phyloP scores from a whole-genome alignment of 805 yeast species.

The Wickerhamiella spandovensis region DNA sequence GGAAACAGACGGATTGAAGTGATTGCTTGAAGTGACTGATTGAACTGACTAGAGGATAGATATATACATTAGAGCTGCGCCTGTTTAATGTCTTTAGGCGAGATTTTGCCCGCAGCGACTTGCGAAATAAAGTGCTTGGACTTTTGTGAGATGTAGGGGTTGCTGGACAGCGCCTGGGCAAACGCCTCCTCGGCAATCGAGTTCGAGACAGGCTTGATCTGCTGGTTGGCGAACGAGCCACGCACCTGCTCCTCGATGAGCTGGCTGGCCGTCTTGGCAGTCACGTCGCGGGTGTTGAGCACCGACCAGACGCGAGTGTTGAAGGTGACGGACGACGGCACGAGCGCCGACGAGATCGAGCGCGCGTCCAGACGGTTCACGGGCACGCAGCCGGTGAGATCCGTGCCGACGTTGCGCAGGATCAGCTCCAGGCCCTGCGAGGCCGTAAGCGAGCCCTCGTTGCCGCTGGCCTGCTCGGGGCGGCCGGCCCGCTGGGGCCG shows the following conservation, averaged over 20 bases:
- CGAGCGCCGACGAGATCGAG: constrained; percentile 1
- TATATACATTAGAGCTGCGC: not conserved
- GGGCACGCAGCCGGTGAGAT: constrained; percentile 2
- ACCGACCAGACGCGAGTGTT: constrained; percentile 16
- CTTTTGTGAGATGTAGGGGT: constrained; percentile 4
- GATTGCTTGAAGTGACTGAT: not conserved
- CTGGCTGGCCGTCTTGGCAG: constrained; percentile 7
- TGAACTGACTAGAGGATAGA: not conserved
- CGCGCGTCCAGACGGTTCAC: constrained; percentile 2
- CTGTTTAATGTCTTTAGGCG: constrained; percentile 11
- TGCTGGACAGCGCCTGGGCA: constrained; percentile 8
- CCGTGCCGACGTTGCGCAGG: constrained; percentile 8
- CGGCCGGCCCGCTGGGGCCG: not conserved
- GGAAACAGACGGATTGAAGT: no score
- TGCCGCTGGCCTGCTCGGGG: not conserved
- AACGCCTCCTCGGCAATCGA: constrained; percentile 2
- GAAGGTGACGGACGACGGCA: constrained; percentile 8
- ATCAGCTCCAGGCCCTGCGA: constrained; percentile 12
- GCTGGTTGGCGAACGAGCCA: not conserved
- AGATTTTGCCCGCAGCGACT: constrained; percentile 13
- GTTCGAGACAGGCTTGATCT: not conserved
- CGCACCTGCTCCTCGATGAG: not conserved
- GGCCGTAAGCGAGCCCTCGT: not conserved
- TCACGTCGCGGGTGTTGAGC: constrained; percentile 8
- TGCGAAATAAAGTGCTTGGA: constrained; percentile 10